Evolutionary conservation across 371 early-diverging fungal genomes (phyloP).

Genomic region (Mortierella sp.): DNA sequence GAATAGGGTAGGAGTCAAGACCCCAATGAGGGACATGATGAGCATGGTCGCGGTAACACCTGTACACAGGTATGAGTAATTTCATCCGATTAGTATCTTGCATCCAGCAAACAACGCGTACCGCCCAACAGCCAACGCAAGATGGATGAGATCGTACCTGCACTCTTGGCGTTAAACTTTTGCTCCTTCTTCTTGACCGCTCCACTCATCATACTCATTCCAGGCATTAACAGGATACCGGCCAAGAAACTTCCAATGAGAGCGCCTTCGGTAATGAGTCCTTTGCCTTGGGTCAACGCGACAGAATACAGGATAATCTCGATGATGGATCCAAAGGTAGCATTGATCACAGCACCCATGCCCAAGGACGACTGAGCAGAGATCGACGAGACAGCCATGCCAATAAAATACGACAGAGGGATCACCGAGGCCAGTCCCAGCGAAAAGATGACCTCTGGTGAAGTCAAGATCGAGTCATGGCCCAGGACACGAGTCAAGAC

Average conservation of each 20-base stretch:
- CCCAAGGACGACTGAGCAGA: constrained; percentile 94
- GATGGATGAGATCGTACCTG: constrained; percentile 64
- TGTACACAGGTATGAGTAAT: constrained; percentile 13
- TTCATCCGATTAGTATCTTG: background rate
- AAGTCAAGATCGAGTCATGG: constrained; percentile 67
- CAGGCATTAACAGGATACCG: constrained; percentile 92
- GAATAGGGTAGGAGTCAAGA: constrained; percentile 94
- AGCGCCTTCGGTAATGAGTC: constrained; percentile 90
- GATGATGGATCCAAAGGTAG: constrained; percentile 96
- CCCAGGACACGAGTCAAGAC: constrained; percentile 66
- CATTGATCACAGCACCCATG: constrained; percentile 96
- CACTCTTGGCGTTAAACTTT: constrained; percentile 93
- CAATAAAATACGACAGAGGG: constrained; percentile 96
- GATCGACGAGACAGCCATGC: constrained; percentile 96
- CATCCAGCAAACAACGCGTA: background rate
- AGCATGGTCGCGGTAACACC: constrained; percentile 95
- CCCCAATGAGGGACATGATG: constrained; percentile 94
- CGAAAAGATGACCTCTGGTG: constrained; percentile 80
- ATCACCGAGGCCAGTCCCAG: constrained; percentile 88
- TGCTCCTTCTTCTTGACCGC: constrained; percentile 93
- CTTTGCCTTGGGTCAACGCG: constrained; percentile 91
- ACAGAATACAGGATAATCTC: constrained; percentile 94
- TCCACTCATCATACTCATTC: constrained; percentile 94
- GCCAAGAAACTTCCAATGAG: constrained; percentile 93
- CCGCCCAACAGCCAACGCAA: background rate